phyloP scores from a whole-genome alignment of 192 early-diverging fungal genomes.

The Backusella mclennaniae region DNA sequence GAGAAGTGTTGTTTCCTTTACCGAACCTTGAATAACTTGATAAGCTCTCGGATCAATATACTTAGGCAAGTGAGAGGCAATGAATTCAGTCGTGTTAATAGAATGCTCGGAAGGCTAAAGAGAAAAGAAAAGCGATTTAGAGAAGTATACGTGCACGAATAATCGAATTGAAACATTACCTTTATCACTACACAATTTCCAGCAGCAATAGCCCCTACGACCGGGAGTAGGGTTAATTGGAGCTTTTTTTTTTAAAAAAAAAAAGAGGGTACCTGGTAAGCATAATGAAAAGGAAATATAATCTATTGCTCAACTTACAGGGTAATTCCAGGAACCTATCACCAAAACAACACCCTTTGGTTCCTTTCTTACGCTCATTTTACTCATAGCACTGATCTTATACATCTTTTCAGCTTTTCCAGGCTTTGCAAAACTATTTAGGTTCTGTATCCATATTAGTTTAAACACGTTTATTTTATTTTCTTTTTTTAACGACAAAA shows the following conservation, averaged over 20 bases:
- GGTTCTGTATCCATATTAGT: constrained; percentile 36
- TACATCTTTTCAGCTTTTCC: constrained; percentile 34
- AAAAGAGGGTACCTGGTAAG: background rate
- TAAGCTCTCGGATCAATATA: constrained; percentile 74
- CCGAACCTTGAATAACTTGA: constrained; percentile 77
- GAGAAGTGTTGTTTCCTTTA: constrained; percentile 68
- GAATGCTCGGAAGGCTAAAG: constrained; percentile 75
- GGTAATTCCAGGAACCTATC: constrained; percentile 59
- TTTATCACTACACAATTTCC: constrained; percentile 83
- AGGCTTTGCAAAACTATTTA: constrained; percentile 58
- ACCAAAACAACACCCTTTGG: constrained; percentile 76
- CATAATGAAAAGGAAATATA: background rate
- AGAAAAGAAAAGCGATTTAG: background rate
- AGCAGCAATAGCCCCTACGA: constrained; percentile 86
- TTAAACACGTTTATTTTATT: background rate
- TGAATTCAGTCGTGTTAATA: constrained; percentile 56
- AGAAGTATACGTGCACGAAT: background rate
- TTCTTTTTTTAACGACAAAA: background rate
- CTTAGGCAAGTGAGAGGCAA: constrained; percentile 62
- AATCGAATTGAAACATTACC: background rate
- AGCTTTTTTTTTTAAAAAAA: constrained; percentile 3
- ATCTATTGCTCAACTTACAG: constrained; percentile 29
- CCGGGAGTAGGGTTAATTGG: constrained; percentile 37
- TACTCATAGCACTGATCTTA: constrained; percentile 44
- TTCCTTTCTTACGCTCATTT: constrained; percentile 57